Conservation (phyloP, 2,329 filamentous ascomycete species). For the Aschersonia sp. region DNA sequence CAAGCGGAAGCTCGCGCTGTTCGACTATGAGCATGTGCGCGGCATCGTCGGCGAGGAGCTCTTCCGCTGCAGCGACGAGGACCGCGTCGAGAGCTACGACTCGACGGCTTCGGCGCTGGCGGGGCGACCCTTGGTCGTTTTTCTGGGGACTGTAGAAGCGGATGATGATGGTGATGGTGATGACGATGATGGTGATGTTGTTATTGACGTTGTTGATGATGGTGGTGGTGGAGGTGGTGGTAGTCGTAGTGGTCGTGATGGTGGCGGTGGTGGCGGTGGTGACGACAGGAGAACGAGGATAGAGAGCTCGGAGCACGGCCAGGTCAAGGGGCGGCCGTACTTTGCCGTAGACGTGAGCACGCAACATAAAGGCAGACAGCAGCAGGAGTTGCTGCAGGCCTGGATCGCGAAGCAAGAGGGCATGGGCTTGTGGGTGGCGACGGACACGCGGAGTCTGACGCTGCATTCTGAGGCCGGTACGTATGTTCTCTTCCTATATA, state of each 20-base stretch:
- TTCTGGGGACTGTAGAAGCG: constrained; percentile 66
- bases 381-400: constrained; percentile 38
- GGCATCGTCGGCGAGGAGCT: constrained; percentile 56
- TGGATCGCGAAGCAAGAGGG: constrained; percentile 26
- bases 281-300: constrained; percentile 3
- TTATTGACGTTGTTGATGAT: too few species aligned
- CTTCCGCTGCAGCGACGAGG: constrained; percentile 57
- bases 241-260: too few species aligned
- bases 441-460: constrained; percentile 48
- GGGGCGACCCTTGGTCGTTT: constrained; percentile 54
- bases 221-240: too few species aligned
- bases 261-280: background rate
- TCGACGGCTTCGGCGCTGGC: constrained; percentile 37
- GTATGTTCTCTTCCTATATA: constrained; percentile 5
- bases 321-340: constrained; percentile 66
- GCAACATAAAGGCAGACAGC: constrained; percentile 36
- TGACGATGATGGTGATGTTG: background rate
- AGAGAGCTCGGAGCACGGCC: constrained; percentile 34
- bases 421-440: constrained; percentile 49
- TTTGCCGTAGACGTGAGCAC: constrained; percentile 87
- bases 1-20: constrained; percentile 49
- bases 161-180: constrained; percentile 11
- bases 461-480: constrained; percentile 47
- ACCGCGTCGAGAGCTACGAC: constrained; percentile 59
- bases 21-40: constrained; percentile 52